These are phyloP conservation scores for Dictyostelium purpureum DNA, from an alignment of 78 protist species.

Conservation along the genomic window DNA sequence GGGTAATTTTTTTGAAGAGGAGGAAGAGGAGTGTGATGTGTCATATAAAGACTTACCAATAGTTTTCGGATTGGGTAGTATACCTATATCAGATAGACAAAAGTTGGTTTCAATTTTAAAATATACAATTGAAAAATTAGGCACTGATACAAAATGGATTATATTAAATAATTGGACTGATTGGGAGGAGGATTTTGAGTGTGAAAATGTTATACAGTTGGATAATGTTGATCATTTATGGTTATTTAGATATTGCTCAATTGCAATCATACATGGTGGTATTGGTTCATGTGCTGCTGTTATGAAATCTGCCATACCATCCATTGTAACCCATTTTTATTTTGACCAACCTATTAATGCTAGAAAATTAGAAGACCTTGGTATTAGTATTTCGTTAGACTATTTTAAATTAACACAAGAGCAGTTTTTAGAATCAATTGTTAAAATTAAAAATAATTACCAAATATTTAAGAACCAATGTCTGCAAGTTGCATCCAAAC, in stretches of 20 bases:
- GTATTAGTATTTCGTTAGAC: neutral
- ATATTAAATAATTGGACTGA: conserved; percentile 6
- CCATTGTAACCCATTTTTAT: neutral
- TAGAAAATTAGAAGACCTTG: neutral
- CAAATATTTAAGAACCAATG: neutral
- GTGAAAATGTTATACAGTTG: neutral
- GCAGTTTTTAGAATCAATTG: neutral
- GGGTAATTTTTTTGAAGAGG: neutral
- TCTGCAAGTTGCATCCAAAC: neutral
- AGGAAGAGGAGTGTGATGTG: neutral
- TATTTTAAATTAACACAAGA: neutral
- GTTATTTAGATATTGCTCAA: neutral
- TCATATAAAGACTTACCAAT: neutral
- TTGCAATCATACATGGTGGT: conserved; percentile 14
- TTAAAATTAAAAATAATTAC: neutral
- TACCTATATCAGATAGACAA: conserved; percentile 7
- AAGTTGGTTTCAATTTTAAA: neutral
- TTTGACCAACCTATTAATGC: neutral
- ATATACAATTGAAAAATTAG: neutral
- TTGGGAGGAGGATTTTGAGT: neutral
- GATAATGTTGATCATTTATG: conserved; percentile 23
- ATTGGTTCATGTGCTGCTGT: conserved; percentile 6
- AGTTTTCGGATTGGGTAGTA: conserved; percentile 32
- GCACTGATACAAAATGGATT: neutral
- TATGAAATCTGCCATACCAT: neutral